Percentiles rank a stretch among this genome's conserved stretches.
Conservation (phyloP, 495 filamentous ascomycete genomes). For the Xylaria grammica region DNA sequence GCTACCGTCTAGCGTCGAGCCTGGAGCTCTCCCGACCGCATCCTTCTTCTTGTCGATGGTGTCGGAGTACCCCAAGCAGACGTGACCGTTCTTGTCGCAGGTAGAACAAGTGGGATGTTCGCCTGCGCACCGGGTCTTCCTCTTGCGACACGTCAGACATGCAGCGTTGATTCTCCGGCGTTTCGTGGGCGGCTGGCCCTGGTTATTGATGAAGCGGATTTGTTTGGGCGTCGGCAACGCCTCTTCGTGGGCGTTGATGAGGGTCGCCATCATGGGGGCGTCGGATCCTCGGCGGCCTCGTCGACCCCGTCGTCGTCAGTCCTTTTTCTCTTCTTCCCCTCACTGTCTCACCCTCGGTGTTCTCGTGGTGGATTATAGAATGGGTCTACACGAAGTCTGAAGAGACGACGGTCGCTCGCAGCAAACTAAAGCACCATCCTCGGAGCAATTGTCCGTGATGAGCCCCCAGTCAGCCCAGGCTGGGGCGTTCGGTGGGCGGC, state of each 20-base stretch:
- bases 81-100: conserved; percentile 74
- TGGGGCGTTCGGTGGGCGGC: conserved; percentile 15
- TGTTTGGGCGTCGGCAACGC: conserved; percentile 54
- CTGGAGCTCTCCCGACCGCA: conserved; percentile 26
- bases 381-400: not conserved
- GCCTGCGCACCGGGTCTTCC: conserved; percentile 84
- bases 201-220: conserved; percentile 81
- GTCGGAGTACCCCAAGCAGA: conserved; percentile 71
- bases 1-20: conserved; percentile 20
- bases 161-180: conserved; percentile 81
- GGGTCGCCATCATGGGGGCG: conserved; percentile 44
- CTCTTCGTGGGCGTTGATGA: conserved; percentile 44
- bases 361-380: not conserved
- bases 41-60: conserved; percentile 51
- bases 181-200: conserved; percentile 81
- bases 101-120: conserved; percentile 77
- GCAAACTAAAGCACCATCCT: conserved; percentile 22
- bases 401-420: conserved; percentile 17
- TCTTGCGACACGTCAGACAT: conserved; percentile 78
- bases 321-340: not conserved
- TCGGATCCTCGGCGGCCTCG: conserved; percentile 8
- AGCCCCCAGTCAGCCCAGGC: conserved; percentile 18
- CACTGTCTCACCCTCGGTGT: not conserved
- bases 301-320: not conserved
- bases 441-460: conserved; percentile 17